phyloP scores from a whole-genome alignment of 2,329 filamentous ascomycete genomes.

The Lasiodiplodia hormozganensis region DNA sequence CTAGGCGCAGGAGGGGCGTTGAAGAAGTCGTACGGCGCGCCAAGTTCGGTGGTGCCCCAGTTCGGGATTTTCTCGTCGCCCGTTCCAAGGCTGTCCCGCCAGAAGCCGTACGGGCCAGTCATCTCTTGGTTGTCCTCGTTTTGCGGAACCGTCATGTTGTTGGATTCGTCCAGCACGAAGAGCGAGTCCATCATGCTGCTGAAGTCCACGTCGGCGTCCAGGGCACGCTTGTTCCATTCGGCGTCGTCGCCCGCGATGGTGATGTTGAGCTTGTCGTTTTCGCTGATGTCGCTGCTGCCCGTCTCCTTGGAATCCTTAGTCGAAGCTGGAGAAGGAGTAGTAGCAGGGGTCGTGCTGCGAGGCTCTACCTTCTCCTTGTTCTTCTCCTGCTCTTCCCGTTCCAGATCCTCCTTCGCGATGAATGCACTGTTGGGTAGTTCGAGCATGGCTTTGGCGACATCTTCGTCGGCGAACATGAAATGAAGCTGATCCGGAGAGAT shows the following conservation, averaged over 20 bases:
- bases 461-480: slow-evolving; percentile 28
- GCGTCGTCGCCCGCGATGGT: slow-evolving; percentile 36
- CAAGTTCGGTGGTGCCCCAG: slow-evolving; percentile 14
- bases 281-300: slow-evolving; percentile 51
- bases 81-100: slow-evolving; percentile 18
- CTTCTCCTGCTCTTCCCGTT: slow-evolving; percentile 34
- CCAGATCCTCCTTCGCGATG: slow-evolving; percentile 27
- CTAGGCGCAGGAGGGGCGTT: slow-evolving; percentile 19
- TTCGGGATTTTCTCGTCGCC: slow-evolving; percentile 19
- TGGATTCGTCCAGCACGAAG: slow-evolving; percentile 27
- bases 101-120: slow-evolving; percentile 1
- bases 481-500: slow-evolving; percentile 14
- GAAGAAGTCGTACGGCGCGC: slow-evolving; percentile 24
- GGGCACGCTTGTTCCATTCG: slow-evolving; percentile 15
- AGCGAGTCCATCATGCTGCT: slow-evolving; percentile 18
- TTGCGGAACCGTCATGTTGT: slow-evolving; percentile 19
- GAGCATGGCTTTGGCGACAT: slow-evolving; percentile 16
- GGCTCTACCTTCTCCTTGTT: slow-evolving; percentile 26
- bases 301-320: slow-evolving; percentile 47
- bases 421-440: slow-evolving; percentile 27
- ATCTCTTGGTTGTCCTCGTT: slow-evolving; percentile 22
- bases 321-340: slow-evolving; percentile 40
- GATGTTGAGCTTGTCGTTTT: slow-evolving; percentile 51
- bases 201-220: slow-evolving; percentile 22
- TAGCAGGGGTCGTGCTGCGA: slow-evolving; percentile 33